Percentiles rank a stretch among this genome's conserved stretches.
phyloP scores from a whole-genome alignment of 129 eudicot species.

The Chrysanthemum lavandulifolium region DNA sequence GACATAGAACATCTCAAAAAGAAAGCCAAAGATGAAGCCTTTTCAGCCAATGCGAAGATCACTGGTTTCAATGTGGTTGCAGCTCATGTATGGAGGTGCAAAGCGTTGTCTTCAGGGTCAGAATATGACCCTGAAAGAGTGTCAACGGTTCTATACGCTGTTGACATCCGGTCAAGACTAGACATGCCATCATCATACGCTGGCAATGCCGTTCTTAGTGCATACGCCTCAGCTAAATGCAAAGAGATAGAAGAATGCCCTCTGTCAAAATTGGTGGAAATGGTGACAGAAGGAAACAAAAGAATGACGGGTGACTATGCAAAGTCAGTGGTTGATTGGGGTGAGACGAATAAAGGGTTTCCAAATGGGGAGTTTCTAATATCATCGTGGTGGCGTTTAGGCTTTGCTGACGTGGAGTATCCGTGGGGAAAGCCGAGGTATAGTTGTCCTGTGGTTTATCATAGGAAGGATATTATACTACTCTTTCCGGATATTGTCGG shows the following conservation, averaged over 20 bases:
- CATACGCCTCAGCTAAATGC: conserved; percentile 62
- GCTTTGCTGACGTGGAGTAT: conserved; percentile 64
- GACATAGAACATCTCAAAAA: conserved; percentile 54
- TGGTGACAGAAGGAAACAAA: conserved; percentile 51
- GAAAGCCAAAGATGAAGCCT: conserved; percentile 40
- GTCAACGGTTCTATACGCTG: conserved; percentile 59
- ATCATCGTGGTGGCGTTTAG: conserved; percentile 90
- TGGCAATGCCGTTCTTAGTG: conserved; percentile 75
- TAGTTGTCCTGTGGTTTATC: conserved; percentile 78
- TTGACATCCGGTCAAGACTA: conserved; percentile 57
- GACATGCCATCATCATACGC: conserved; percentile 49
- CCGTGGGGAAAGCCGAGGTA: conserved; percentile 90
- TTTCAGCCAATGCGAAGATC: conserved; percentile 20
- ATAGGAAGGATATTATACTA: conserved; percentile 68
- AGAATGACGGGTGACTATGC: conserved; percentile 68
- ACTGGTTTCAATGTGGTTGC: conserved; percentile 81
- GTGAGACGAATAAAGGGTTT: conserved; percentile 65
- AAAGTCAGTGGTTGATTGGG: conserved; percentile 74
- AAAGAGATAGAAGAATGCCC: conserved; percentile 52
- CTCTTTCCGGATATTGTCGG: conserved; percentile 64
- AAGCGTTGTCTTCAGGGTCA: conserved; percentile 53
- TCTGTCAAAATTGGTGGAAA: conserved; percentile 49
- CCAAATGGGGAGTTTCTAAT: conserved; percentile 77
- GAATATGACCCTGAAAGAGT: conserved; percentile 33
- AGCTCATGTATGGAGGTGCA: conserved; percentile 87